Evolutionary conservation across 345 rosid species (phyloP), one percentile per base, ranked within the genome.

Genomic region (Gossypium rotundifolium): DNA sequence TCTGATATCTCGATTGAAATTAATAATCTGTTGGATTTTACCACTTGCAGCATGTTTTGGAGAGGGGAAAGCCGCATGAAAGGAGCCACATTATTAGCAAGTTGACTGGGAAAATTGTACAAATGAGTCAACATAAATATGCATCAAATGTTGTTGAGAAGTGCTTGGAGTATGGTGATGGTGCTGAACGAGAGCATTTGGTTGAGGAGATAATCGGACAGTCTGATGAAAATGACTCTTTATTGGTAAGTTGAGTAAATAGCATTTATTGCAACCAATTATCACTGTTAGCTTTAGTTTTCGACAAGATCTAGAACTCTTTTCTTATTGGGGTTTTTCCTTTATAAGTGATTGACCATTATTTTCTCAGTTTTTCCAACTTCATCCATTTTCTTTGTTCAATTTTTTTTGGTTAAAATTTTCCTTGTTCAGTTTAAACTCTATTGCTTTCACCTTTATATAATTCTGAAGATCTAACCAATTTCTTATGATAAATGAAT

Each of bases 101-200:
- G 82, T 80, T 96, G 80, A 73, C 82, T 17, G 99, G 99, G 69
- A 88, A 90, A 68, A 83, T 96, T 83, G 91, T 90, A 57, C 90
- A 85, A 71, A 82, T 96, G 96, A 93, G 99, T 80, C 99, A 96
- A 89, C 97, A 96, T 86, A 96, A 96, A 76, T 96, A 88, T 67
- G 97, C 98, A 2, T 96, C 99, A 9, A 96, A 96, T 81, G 98
- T 93, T 61, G 85, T 96, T 63, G 99, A 96, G 82, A 96, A 96
- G 84, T 96, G 99, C 84, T 82, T 96, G 85, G 94, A 87, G 82
- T 74, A 93, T 46, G 94, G 97, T 29, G 91, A 82, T 85, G 71
- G 76, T 70, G 76, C 81, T 10, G 98, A 96, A 75, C 84, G 87
- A 76, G 98, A 93, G 74, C 80, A 85, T 29, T 80, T 96, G 81